Percentiles rank a stretch among this genome's conserved stretches.
These are phyloP conservation scores for Parachlorella kessleri DNA, from an alignment of 139 green algal genomes.

Conservation along the genomic window DNA sequence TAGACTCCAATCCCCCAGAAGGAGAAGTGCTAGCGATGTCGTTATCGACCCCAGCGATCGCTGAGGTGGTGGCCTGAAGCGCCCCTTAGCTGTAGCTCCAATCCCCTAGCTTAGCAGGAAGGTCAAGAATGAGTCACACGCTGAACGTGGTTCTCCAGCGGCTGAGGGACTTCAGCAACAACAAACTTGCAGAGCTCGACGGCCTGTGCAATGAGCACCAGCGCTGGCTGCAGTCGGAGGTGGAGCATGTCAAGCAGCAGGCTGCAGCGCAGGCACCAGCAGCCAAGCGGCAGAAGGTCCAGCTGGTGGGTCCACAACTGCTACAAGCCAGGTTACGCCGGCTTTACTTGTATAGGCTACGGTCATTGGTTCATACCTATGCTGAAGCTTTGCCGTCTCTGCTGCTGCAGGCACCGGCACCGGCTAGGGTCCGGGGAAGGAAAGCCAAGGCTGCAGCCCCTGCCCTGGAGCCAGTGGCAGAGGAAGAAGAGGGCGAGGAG, in stretches of 20 bases:
- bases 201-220: slow-evolving; percentile 10
- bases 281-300: slow-evolving; percentile 20
- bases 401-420: not conserved
- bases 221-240: slow-evolving; percentile 13
- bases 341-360: too few relatives aligned
- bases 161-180: slow-evolving; percentile 11
- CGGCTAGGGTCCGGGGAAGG: not conserved
- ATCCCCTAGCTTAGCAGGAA: too few relatives aligned
- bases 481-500: slow-evolving; percentile 10
- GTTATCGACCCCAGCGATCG: too few relatives aligned
- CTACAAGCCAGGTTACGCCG: not conserved
- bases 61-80: too few relatives aligned
- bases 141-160: slow-evolving; percentile 18
- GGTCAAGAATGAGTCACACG: slow-evolving; percentile 27
- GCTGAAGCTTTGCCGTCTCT: too few relatives aligned
- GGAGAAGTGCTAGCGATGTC: too few relatives aligned
- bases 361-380: too few relatives aligned
- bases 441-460: not conserved
- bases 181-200: slow-evolving; percentile 27
- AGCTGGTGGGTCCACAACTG: not conserved
- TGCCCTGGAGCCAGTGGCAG: not conserved
- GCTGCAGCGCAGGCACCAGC: slow-evolving; percentile 7
- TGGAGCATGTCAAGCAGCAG: slow-evolving; percentile 17
- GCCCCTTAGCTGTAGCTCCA: too few relatives aligned
- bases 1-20: too few relatives aligned